These are phyloP conservation scores for Cytospora paraplurivora DNA, from an alignment of 2,329 filamentous ascomycete species.

Conservation along the genomic window DNA sequence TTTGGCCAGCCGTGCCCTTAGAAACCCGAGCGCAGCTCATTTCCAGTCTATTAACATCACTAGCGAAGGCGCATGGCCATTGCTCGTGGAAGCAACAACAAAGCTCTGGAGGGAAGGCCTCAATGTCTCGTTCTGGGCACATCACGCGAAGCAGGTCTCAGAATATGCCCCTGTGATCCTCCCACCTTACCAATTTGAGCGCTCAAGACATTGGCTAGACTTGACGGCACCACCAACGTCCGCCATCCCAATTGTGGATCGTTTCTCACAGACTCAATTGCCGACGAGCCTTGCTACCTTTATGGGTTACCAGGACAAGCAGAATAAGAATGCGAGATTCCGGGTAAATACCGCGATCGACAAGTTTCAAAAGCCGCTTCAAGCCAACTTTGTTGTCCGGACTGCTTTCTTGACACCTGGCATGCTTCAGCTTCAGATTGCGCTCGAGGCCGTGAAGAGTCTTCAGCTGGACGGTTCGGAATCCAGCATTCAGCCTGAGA, in stretches of 20 bases:
- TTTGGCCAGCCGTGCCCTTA: conserved; percentile 38
- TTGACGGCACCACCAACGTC: conserved; percentile 32
- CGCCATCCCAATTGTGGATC: conserved; percentile 2
- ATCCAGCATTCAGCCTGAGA: background rate
- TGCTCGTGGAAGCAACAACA: conserved; percentile 34
- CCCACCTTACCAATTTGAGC: conserved; percentile 48
- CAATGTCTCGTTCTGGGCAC: conserved; percentile 42
- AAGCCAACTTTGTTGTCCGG: conserved; percentile 42
- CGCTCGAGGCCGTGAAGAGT: conserved; percentile 38
- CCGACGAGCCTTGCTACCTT: conserved; percentile 30
- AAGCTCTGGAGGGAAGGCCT: conserved; percentile 46
- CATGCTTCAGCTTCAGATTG: conserved; percentile 42
- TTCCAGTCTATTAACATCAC: conserved; percentile 35
- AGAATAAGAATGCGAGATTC: conserved; percentile 38
- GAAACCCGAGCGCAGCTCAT: conserved; percentile 9
- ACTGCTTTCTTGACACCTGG: conserved; percentile 43
- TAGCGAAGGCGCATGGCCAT: conserved; percentile 22
- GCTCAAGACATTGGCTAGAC: conserved; percentile 42
- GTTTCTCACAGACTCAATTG: conserved; percentile 22
- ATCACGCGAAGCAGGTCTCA: conserved; percentile 35
- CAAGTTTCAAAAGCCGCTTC: conserved; percentile 40
- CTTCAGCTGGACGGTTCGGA: conserved; percentile 28
- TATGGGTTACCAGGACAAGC: conserved; percentile 27
- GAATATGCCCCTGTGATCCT: conserved; percentile 35
- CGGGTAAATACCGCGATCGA: conserved; percentile 42